Conservation (phyloP, 129 eudicot genomes). For the Flaveria linearis region DNA sequence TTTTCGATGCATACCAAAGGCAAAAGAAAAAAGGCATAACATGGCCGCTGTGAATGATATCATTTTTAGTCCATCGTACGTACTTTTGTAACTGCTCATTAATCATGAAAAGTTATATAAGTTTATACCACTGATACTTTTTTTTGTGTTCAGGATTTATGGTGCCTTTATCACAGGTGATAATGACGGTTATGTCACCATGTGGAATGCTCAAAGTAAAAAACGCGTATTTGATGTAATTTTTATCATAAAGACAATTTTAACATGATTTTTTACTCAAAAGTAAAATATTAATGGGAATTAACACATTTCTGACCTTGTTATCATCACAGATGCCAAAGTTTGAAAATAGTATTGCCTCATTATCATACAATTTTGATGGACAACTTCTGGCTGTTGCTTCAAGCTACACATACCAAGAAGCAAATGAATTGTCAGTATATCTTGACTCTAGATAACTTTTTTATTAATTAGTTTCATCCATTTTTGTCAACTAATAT, state of each 20-base stretch:
- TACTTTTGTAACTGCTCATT: conserved; percentile 20
- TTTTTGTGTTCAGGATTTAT: conserved; percentile 41
- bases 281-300: neutral
- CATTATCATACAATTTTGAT: conserved; percentile 64
- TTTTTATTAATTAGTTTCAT: neutral
- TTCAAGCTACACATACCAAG: conserved; percentile 80
- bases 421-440: conserved; percentile 74
- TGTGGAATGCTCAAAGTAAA: conserved; percentile 82
- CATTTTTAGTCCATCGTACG: conserved; percentile 85
- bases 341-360: conserved; percentile 72
- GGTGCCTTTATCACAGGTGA: conserved; percentile 81
- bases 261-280: neutral
- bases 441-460: conserved; percentile 17
- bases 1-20: conserved; percentile 80
- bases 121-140: conserved; percentile 18
- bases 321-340: conserved; percentile 65
- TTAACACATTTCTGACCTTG: conserved; percentile 26
- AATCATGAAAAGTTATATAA: conserved; percentile 13
- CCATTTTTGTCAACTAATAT: conserved; percentile 3
- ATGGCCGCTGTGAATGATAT: conserved; percentile 87
- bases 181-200: conserved; percentile 72
- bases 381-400: conserved; percentile 85
- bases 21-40: conserved; percentile 56
- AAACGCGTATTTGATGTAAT: conserved; percentile 70
- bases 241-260: conserved; percentile 12